phyloP scores from a whole-genome alignment of 306 rosid species.

The Pyrus communis region DNA sequence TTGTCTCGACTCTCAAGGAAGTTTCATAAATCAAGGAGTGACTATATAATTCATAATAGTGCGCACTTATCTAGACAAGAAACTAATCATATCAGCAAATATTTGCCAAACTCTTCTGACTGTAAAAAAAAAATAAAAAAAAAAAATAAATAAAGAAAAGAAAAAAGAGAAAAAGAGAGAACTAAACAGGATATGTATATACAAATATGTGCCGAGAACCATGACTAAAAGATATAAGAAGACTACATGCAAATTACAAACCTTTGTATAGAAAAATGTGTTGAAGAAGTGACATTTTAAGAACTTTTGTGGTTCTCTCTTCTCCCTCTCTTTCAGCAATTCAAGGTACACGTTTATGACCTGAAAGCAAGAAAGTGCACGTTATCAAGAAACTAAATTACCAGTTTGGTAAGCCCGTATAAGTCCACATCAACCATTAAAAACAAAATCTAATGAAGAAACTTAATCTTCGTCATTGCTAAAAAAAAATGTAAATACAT shows the following conservation, averaged over 20 bases:
- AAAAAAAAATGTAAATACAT: not conserved
- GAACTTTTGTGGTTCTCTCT: slow-evolving; percentile 63
- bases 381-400: slow-evolving; percentile 6
- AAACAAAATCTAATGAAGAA: not conserved
- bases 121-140: not conserved
- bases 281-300: slow-evolving; percentile 91
- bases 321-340: slow-evolving; percentile 96
- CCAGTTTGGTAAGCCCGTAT: not conserved
- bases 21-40: not conserved
- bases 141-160: too few relatives aligned
- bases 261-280: slow-evolving; percentile 94
- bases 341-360: slow-evolving; percentile 87
- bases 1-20: too few relatives aligned
- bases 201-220: not conserved
- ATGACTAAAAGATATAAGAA: not conserved
- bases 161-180: not conserved
- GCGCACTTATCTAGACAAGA: not conserved
- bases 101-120: not conserved
- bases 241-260: slow-evolving; percentile 15
- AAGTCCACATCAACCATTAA: not conserved
- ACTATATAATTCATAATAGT: not conserved
- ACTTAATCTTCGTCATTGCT: not conserved
- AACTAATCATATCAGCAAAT: not conserved
- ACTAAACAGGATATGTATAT: not conserved
- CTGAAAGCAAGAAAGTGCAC: slow-evolving; percentile 34